phyloP scores from a whole-genome alignment of 495 filamentous ascomycete species.

The Sordaria brevicollis region DNA sequence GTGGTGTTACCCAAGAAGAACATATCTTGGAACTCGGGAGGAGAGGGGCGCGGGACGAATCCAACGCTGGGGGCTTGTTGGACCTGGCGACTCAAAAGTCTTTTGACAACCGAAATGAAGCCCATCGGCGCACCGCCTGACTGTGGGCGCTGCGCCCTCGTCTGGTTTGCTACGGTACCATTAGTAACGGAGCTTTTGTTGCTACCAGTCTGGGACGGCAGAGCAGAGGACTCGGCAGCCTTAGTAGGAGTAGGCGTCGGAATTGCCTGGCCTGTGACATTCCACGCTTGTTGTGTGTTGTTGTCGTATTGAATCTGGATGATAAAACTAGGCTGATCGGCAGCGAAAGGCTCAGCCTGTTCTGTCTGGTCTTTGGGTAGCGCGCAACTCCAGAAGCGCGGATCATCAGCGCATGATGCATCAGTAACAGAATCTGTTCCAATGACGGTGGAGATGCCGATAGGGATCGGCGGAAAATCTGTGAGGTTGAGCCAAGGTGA shows the following conservation, averaged over 20 bases:
- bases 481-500: slow-evolving; percentile 70
- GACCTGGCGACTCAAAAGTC: background rate
- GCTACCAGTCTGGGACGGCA: slow-evolving; percentile 19
- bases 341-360: slow-evolving; percentile 45
- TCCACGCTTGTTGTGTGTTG: slow-evolving; percentile 42
- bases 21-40: slow-evolving; percentile 56
- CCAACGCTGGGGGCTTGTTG: background rate
- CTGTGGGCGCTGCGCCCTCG: background rate
- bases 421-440: slow-evolving; percentile 48
- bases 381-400: slow-evolving; percentile 72
- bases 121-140: background rate
- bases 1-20: slow-evolving; percentile 76
- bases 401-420: slow-evolving; percentile 56
- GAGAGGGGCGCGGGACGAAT: slow-evolving; percentile 23
- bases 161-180: background rate
- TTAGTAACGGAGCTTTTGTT: slow-evolving; percentile 11
- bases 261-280: slow-evolving; percentile 21
- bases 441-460: slow-evolving; percentile 66
- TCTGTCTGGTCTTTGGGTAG: slow-evolving; percentile 65
- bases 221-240: background rate
- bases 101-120: background rate
- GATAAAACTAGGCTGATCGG: slow-evolving; percentile 64
- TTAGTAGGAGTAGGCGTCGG: slow-evolving; percentile 15
- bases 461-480: slow-evolving; percentile 75
- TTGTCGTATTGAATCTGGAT: slow-evolving; percentile 74